Conservation (phyloP, 768 basidiomycete species). For the Boletus insuetus region DNA sequence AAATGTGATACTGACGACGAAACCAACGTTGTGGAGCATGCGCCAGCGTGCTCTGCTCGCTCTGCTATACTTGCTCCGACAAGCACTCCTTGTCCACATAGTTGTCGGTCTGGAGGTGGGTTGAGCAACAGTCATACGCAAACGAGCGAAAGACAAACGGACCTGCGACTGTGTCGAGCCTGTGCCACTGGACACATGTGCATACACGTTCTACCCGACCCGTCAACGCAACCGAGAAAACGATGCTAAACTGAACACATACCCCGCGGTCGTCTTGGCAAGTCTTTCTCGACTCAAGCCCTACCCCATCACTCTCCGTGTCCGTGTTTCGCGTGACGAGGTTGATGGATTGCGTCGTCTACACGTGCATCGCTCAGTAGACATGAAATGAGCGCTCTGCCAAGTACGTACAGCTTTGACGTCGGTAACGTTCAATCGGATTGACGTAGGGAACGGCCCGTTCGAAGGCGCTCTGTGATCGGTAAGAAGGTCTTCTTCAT, state of each 20-base stretch:
- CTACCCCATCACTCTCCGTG: conserved; percentile 3
- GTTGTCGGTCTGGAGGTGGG: not conserved
- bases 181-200: conserved; percentile 8
- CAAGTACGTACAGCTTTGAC: conserved; percentile 15
- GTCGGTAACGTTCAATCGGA: conserved; percentile 14
- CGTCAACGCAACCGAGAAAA: not conserved
- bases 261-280: conserved; percentile 16
- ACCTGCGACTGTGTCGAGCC: conserved; percentile 23
- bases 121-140: not conserved
- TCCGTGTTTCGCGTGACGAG: conserved; percentile 3
- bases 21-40: not conserved
- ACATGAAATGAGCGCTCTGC: not conserved
- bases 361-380: not conserved
- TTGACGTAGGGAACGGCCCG: not conserved
- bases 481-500: conserved; percentile 22
- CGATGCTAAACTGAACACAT: not conserved
- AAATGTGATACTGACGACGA: too few relatives aligned
- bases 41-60: too few relatives aligned
- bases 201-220: conserved; percentile 11
- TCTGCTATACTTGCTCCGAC: not conserved
- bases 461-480: conserved; percentile 1
- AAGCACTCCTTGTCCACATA: conserved; percentile 1
- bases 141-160: not conserved
- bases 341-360: conserved; percentile 19
- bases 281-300: conserved; percentile 16